Evolutionary conservation across 345 rosid species (phyloP), one percentile per base, ranked within the genome.

Genomic region (Hibiscus syriacus): DNA sequence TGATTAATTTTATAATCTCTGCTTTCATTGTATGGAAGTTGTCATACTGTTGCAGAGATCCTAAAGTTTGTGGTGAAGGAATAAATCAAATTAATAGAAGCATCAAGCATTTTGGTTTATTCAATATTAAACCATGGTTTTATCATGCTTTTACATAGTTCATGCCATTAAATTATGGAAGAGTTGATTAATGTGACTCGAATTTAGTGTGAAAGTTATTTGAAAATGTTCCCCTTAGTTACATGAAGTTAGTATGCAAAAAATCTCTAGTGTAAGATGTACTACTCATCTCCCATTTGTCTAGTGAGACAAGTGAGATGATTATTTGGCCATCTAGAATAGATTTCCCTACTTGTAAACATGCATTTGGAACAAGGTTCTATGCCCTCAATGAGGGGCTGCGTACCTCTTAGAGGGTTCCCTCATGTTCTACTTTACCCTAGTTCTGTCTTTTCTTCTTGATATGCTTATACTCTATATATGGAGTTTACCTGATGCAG

Each of bases 1-100:
- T n/a, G 81, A 49, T 80, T 95, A 46, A 95, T 90, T 80, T 77
- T 32, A 30, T 34, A 67, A 22, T 67, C 23, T 55, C 36, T 25
- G 4, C 13, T 41, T 22, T 39, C 3, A 43, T 39, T 55, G 52
- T n/a, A 67, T 25, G 22, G 49, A 67, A 67, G 71, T 54, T 3
- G 8, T 19, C 55, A 17, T n/a, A n/a, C n/a, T n/a, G n/a, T n/a
- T n/a, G n/a, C n/a, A n/a, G n/a, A n/a, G n/a, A n/a, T n/a, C n/a
- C n/a, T n/a, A n/a, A n/a, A n/a, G n/a, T n/a, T n/a, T n/a, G n/a
- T n/a, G n/a, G n/a, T n/a, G n/a, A n/a, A 10, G 45, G 48, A 38
- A 25, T 20, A 9, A 9, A 38, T 63, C 26, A 14, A 45, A 63
- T 3, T 2, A 45, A 41, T 41, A 23, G 17, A 63, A 23, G 17